Conservation (phyloP, 176 grass and related monocot species). For the Zea luxurians region DNA sequence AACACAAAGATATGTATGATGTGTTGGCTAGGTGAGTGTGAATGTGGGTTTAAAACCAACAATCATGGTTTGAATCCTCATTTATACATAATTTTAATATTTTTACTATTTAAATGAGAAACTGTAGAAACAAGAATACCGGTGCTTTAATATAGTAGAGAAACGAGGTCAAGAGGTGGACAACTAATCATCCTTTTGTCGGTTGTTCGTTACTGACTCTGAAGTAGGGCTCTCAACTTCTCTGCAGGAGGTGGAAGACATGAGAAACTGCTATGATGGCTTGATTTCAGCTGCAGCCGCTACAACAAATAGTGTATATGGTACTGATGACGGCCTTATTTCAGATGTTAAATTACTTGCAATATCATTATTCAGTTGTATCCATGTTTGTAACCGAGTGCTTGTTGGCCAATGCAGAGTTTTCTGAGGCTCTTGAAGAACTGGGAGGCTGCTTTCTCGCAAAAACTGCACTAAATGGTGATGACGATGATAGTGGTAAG, state of each 20-base stretch:
- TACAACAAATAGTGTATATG: slow-evolving; percentile 79
- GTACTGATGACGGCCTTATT: slow-evolving; percentile 52
- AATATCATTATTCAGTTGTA: not conserved
- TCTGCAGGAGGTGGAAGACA: slow-evolving; percentile 80
- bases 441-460: slow-evolving; percentile 78
- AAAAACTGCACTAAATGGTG: slow-evolving; percentile 67
- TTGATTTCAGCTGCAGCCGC: slow-evolving; percentile 81
- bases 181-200: not conserved
- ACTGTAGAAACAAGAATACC: too few species aligned
- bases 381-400: slow-evolving; percentile 8
- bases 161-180: not conserved
- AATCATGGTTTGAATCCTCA: too few species aligned
- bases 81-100: too few species aligned
- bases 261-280: slow-evolving; percentile 79
- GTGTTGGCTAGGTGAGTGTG: too few species aligned
- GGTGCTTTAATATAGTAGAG: too few species aligned
- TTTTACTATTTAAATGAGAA: too few species aligned
- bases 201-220: slow-evolving; percentile 13
- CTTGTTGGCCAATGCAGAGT: slow-evolving; percentile 49
- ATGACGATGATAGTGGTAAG: slow-evolving; percentile 84
- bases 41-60: too few species aligned
- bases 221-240: not conserved
- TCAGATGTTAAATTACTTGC: slow-evolving; percentile 22
- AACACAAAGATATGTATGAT: too few species aligned
- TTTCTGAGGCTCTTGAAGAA: slow-evolving; percentile 84